Base-by-base conservation (phyloP, 805 yeast genomes). In the Tanozyma kutaoensis region DNA sequence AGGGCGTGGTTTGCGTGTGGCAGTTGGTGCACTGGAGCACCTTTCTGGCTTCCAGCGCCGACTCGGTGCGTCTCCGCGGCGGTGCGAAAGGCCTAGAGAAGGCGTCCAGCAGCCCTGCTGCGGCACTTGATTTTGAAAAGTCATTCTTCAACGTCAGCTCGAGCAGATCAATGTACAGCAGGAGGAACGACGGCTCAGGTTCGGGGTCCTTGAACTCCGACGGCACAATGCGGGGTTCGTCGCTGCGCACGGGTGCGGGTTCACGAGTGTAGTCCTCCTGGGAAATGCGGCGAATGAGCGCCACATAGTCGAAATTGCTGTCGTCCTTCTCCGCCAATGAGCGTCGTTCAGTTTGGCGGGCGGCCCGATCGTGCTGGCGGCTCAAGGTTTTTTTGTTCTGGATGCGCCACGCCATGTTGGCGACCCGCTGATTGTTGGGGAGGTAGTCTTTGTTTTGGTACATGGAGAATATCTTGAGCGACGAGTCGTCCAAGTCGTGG, bases 341-440 rank as follows among this genome's bases (percentile, higher is more conserved):
- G 23, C 20, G 12, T 18, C 32, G 19, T 22, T 12, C 10, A 24
- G 12, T 20, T 19, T 27, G 22, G 17, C 14, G 23, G 16, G 23
- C 12, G 9, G 10, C 9, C 32, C 13, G 28, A 19, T 16, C 23
- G 24, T 24, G 24, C 12, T 19, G 26, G 22, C 30, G 28, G 20
- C 28, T 28, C 28, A 52, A 20, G 21, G 47, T 14, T 33, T 58
- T 58, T 22, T 42, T 42, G 37, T 55, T 59, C 26, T 60, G 62
- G 30, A 60, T 58, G 29, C 66, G 44, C 65, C 65, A 58, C 6
- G 66, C 65, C 11, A 60, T 49, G 38, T 60, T 60, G 21, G 54
- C 43, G 15, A 60, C 57, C 23, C 66, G 41, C 31, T 55, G 46
- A 34, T 51, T 55, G 36, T 60, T 59, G 7, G 66, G 66, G 26